Conservation (phyloP, 495 filamentous ascomycete species). For the Sabuloglossum arenarium region DNA sequence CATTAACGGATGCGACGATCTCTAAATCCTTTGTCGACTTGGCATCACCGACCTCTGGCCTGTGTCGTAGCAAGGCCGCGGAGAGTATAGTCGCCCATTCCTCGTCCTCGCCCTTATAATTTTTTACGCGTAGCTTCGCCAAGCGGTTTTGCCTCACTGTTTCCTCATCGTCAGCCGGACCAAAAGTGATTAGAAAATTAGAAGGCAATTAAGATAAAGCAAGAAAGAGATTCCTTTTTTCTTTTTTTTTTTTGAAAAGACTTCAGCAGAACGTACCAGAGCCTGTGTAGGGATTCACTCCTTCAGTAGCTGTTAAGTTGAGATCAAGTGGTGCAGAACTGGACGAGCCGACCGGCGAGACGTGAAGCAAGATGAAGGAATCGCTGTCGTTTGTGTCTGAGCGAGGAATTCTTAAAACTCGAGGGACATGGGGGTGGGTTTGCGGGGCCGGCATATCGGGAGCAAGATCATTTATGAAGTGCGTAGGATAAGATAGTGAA, state of each 20-base stretch:
- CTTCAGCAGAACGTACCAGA: not conserved
- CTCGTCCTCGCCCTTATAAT: slow-evolving; percentile 28
- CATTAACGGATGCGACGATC: slow-evolving; percentile 1
- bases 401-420: slow-evolving; percentile 33
- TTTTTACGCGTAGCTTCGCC: slow-evolving; percentile 27
- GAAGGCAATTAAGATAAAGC: too few relatives aligned
- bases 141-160: slow-evolving; percentile 27
- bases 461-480: not conserved
- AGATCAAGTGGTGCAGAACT: slow-evolving; percentile 26
- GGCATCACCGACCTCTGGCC: not conserved
- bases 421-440: slow-evolving; percentile 4
- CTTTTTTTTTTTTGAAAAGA: too few relatives aligned
- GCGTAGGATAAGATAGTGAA: not conserved
- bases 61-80: slow-evolving; percentile 16
- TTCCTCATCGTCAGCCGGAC: slow-evolving; percentile 9
- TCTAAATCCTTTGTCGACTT: not conserved
- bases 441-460: not conserved
- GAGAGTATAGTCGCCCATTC: slow-evolving; percentile 35
- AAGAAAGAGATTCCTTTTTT: too few relatives aligned
- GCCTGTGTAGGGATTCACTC: slow-evolving; percentile 30
- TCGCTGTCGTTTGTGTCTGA: slow-evolving; percentile 16
- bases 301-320: slow-evolving; percentile 48
- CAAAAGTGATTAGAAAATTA: slow-evolving; percentile 1
- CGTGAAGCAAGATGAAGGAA: slow-evolving; percentile 35
- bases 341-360: slow-evolving; percentile 23